phyloP scores from a whole-genome alignment of 305 asterid species.

The Fraxinus sp. region DNA sequence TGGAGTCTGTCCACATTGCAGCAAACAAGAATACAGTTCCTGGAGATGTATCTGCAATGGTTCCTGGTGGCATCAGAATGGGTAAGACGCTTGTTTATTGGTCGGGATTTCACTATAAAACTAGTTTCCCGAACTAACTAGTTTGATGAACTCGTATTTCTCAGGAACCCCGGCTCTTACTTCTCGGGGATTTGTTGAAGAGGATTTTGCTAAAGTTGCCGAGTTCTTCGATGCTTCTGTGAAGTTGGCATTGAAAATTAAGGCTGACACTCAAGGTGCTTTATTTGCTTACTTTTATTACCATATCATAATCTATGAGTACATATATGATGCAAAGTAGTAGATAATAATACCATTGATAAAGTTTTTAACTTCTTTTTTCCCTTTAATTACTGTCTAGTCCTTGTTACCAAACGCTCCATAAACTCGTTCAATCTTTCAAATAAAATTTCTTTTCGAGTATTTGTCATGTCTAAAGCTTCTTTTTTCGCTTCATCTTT shows the following conservation, averaged over 20 bases:
- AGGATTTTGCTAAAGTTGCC: constrained; percentile 81
- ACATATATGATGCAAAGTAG: background rate
- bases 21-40: constrained; percentile 93
- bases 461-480: background rate
- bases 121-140: constrained; percentile 7
- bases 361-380: too few species aligned
- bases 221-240: constrained; percentile 79
- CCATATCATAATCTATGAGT: background rate
- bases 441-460: background rate
- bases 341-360: too few species aligned
- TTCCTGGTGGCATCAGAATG: constrained; percentile 95
- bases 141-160: constrained; percentile 2
- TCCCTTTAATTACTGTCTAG: background rate
- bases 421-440: background rate
- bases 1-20: constrained; percentile 87
- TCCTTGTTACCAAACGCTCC: background rate
- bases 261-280: constrained; percentile 55
- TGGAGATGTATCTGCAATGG: constrained; percentile 95
- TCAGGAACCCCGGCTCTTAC: constrained; percentile 93
- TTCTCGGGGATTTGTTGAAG: constrained; percentile 85
- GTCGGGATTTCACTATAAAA: background rate
- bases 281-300: background rate
- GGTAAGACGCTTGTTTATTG: constrained; percentile 37
- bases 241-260: constrained; percentile 58
- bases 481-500: background rate